A percentile compares a stretch with the other conserved stretches of the same genome.
phyloP scores from a whole-genome alignment of 331 rosid species.

The Cydonia oblonga region DNA sequence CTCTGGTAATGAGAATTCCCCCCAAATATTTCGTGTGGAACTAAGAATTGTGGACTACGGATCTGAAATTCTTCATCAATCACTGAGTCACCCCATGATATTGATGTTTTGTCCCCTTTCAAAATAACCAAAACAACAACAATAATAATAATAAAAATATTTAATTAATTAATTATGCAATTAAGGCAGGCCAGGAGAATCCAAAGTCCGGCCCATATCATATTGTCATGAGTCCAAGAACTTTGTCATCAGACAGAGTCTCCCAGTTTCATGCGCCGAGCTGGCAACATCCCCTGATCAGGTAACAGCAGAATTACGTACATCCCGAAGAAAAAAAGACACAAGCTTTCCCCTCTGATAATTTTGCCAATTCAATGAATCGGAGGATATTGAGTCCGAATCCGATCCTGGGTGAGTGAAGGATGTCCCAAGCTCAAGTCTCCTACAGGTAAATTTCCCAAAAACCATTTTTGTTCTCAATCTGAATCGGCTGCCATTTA shows the following conservation, averaged over 20 bases:
- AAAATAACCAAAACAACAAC: too few species aligned
- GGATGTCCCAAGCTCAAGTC: slow-evolving; percentile 14
- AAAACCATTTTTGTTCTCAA: neutral
- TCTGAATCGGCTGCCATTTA: neutral
- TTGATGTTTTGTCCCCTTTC: too few species aligned
- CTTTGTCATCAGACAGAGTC: neutral
- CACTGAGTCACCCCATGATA: too few species aligned
- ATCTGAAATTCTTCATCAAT: too few species aligned
- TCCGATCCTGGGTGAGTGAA: slow-evolving; percentile 3
- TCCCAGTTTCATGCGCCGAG: neutral
- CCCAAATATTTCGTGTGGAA: neutral
- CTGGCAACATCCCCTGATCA: neutral
- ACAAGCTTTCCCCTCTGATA: neutral
- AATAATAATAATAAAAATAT: too few species aligned
- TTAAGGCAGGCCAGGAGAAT: neutral
- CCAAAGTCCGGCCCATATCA: neutral
- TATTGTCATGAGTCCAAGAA: neutral
- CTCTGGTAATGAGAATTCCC: neutral
- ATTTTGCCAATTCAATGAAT: neutral
- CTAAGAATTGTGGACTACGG: neutral
- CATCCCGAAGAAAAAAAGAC: neutral
- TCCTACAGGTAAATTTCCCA: slow-evolving; percentile 7
- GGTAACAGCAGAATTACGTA: neutral
- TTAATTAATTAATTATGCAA: too few species aligned
- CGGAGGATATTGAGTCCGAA: neutral